Base-by-base conservation (phyloP, 108 stramenopile genomes). In the Phaeodactylum tricornutum region DNA sequence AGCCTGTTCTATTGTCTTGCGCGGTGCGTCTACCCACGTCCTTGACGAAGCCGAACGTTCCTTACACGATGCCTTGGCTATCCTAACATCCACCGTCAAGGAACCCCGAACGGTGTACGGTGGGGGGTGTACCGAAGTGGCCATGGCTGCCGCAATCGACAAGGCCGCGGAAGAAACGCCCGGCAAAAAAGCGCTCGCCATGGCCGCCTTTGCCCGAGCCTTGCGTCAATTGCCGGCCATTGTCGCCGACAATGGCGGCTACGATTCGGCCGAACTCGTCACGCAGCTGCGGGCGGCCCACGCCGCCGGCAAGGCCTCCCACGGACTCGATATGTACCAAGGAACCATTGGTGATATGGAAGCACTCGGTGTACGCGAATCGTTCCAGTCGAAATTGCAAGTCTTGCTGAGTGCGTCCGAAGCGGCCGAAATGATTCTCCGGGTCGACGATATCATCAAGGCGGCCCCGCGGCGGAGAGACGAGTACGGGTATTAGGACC, bases 231-330 rank as follows among this genome's bases (percentile, higher is more conserved):
- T 99, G 38, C 98, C 98, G 1, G 81, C 91, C 51, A 98, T 96
- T 53, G 86, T 99, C 4, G 98, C 98, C 8, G 98, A 99, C 70
- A 99, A 99, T 66, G 96, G 94, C n/a, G 98, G 98, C 15, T 97
- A 91, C 65, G 98, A 99, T 64, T 83, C 94, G 20, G 92, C 94
- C 20, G 95, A 97, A 47, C 69, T 99, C 17, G 88, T 99, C n/a
- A 85, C 92, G 20, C 83, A 94, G 55, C 68, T 98, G 20, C 81
- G 92, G 22, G 94, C 94, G 0, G 91, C 92, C 7, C 97, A 98
- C 63, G 84, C 87, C 7, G 48, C 67, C 0, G 96, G 96, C 15
- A 73, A 87, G 46, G 55, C 47, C 28, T 76, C 75, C 2, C 86
- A 71, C 40, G 98, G 98, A 11, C 72, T 99, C 36, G 84, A 99